Evolutionary conservation across 371 early-diverging fungal genomes (phyloP).

Genomic region (Mortierella sp.): DNA sequence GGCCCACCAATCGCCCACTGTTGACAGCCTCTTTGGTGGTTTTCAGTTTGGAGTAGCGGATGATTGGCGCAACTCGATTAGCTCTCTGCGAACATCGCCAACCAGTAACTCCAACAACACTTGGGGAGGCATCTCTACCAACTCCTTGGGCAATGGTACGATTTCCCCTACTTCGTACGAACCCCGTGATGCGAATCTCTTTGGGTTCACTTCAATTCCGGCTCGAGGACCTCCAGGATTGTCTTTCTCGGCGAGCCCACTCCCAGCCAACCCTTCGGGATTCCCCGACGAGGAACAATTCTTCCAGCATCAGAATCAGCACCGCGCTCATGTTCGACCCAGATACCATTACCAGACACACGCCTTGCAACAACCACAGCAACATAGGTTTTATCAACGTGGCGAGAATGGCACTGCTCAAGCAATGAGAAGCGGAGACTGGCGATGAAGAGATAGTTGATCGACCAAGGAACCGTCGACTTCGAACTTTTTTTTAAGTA

Average conservation of each 20-base stretch:
- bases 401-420: constrained; percentile 12
- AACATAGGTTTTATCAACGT: constrained; percentile 10
- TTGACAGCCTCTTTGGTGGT: constrained; percentile 52
- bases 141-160: constrained; percentile 42
- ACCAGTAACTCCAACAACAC: constrained; percentile 20
- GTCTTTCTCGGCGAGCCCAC: constrained; percentile 15
- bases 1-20: constrained; percentile 28
- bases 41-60: constrained; percentile 48
- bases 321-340: constrained; percentile 21
- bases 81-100: constrained; percentile 30
- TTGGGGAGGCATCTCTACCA: constrained; percentile 38
- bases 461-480: background rate
- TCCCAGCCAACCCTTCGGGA: constrained; percentile 11
- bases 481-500: background rate
- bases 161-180: constrained; percentile 37
- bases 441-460: constrained; percentile 25
- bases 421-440: constrained; percentile 16
- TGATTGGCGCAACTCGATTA: constrained; percentile 54
- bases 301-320: constrained; percentile 19
- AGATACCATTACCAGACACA: constrained; percentile 36
- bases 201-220: constrained; percentile 33
- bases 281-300: constrained; percentile 18
- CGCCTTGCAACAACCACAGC: constrained; percentile 16
- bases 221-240: constrained; percentile 27
- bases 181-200: constrained; percentile 19